Evolutionary conservation across 306 rosid species (phyloP).

Genomic region (Betula pendula): DNA sequence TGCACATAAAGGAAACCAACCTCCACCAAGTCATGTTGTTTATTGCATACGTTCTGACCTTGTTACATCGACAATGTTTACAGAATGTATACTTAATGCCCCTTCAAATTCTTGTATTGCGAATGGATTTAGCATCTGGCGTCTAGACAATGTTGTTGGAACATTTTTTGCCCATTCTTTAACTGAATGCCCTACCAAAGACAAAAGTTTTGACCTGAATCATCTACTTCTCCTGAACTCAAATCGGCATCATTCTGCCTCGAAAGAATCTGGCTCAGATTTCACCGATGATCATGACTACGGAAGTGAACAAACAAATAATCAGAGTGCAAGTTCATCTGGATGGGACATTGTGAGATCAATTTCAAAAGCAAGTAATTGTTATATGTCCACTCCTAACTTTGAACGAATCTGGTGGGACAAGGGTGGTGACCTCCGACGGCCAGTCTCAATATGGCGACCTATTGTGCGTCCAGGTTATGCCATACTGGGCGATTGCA

Average conservation of each 20-base stretch:
- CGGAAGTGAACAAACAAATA: constrained; percentile 49
- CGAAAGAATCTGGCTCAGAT: constrained; percentile 45
- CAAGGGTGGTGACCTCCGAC: constrained; percentile 80
- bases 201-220: constrained; percentile 62
- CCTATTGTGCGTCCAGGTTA: constrained; percentile 77
- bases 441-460: constrained; percentile 92
- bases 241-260: constrained; percentile 45
- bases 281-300: constrained; percentile 40
- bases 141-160: constrained; percentile 80
- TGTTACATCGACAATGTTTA: constrained; percentile 64
- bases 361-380: constrained; percentile 69
- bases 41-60: constrained; percentile 92
- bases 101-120: constrained; percentile 50
- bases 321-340: constrained; percentile 56
- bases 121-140: constrained; percentile 92
- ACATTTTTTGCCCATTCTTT: constrained; percentile 82
- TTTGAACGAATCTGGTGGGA: constrained; percentile 99
- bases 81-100: constrained; percentile 65
- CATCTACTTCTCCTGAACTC: constrained; percentile 85
- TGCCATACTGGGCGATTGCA: constrained; percentile 86
- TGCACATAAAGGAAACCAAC: constrained; percentile 70
- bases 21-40: constrained; percentile 75
- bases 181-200: constrained; percentile 50
- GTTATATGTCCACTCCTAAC: constrained; percentile 77
- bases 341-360: constrained; percentile 85